Evolutionary conservation across 2,329 filamentous ascomycete species (phyloP).

Genomic region (Macroventuria anomochaeta): DNA sequence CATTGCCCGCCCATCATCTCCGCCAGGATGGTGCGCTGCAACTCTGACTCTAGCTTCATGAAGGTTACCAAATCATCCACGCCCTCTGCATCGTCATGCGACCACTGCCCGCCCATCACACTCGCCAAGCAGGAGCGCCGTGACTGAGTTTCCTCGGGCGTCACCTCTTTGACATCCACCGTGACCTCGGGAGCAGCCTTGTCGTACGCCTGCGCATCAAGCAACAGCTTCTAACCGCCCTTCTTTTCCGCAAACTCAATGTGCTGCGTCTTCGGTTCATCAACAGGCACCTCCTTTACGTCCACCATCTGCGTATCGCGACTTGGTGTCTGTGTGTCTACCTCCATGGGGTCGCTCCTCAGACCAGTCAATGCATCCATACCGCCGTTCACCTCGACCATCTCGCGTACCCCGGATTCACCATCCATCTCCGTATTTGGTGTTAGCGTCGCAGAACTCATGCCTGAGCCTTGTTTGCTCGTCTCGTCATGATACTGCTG

Average conservation of each 20-base stretch:
- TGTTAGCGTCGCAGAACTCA: conserved; percentile 42
- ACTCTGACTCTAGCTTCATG: too few species aligned
- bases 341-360: conserved; percentile 23
- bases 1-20: not conserved
- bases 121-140: not conserved
- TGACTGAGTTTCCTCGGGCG: not conserved
- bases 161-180: not conserved
- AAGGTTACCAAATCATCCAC: too few species aligned
- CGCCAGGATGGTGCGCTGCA: not conserved
- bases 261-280: conserved; percentile 25
- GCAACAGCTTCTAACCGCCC: conserved; percentile 22
- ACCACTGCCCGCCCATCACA: not conserved
- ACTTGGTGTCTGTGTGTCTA: conserved; percentile 16
- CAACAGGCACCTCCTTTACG: conserved; percentile 28
- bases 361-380: conserved; percentile 28
- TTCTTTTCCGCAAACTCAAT: conserved; percentile 37
- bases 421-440: conserved; percentile 43
- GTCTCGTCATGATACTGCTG: conserved; percentile 25
- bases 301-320: conserved; percentile 32
- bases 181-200: not conserved
- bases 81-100: not conserved
- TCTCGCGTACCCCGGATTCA: conserved; percentile 26
- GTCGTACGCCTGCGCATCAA: not conserved
- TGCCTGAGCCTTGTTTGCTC: conserved; percentile 22
- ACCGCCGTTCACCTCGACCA: conserved; percentile 36